Conservation (phyloP, 768 basidiomycete genomes). For the Ramaria rubella region DNA sequence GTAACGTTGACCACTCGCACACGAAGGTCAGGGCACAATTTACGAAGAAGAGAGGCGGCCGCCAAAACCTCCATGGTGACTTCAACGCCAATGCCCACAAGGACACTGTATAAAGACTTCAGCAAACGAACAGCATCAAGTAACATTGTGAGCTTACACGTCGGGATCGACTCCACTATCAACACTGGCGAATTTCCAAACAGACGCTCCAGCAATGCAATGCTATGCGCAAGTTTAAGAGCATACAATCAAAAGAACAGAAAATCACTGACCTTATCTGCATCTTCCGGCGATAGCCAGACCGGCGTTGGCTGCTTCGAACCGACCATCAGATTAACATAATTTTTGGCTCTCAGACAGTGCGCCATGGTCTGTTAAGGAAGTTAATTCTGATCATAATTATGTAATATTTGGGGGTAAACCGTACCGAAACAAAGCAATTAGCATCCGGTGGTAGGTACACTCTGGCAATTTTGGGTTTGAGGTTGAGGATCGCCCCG, state of each 20-base stretch:
- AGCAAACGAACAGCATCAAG: background rate
- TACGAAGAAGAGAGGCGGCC: conserved; percentile 72
- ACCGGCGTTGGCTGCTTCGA: conserved; percentile 78
- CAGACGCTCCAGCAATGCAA: conserved; percentile 79
- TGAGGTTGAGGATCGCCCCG: conserved; percentile 76
- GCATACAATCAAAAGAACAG: background rate
- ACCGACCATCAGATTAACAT: conserved; percentile 83
- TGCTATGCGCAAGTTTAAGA: conserved; percentile 44
- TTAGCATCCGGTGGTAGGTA: conserved; percentile 91
- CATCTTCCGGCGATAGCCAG: conserved; percentile 74
- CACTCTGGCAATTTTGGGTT: conserved; percentile 62
- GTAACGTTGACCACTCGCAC: conserved; percentile 89
- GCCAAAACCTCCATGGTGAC: conserved; percentile 86
- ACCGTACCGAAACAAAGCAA: conserved; percentile 55
- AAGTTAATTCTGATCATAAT: background rate
- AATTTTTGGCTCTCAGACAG: conserved; percentile 77
- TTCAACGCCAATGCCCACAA: conserved; percentile 85
- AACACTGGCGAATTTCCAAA: conserved; percentile 79
- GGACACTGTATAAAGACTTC: conserved; percentile 38
- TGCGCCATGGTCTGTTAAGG: conserved; percentile 56
- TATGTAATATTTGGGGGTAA: background rate
- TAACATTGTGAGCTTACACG: conserved; percentile 44
- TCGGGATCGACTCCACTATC: conserved; percentile 68
- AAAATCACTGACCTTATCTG: conserved; percentile 43
- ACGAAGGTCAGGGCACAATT: conserved; percentile 61